Evolutionary conservation across 441 rosid species (phyloP).

Genomic region (Geranium incanum): DNA sequence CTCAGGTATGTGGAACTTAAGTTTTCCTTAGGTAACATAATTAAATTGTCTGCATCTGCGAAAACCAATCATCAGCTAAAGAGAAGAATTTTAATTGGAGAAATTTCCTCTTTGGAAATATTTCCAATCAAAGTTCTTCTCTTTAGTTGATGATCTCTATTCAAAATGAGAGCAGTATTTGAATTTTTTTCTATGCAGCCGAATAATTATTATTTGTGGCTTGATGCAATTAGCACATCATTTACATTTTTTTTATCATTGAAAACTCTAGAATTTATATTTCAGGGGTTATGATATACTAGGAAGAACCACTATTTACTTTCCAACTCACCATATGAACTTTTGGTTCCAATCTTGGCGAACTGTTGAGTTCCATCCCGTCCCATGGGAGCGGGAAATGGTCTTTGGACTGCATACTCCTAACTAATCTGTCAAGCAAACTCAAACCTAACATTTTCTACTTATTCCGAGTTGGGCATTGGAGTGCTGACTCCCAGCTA

Average conservation of each 20-base stretch:
- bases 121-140: neutral
- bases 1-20: conserved; percentile 56
- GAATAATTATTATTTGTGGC: neutral
- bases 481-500: conserved; percentile 1
- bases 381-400: neutral
- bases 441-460: neutral
- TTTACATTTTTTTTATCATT: neutral
- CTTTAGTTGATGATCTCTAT: neutral
- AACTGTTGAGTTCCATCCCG: neutral
- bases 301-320: neutral
- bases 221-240: neutral
- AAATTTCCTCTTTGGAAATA: neutral
- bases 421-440: neutral
- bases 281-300: neutral
- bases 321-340: neutral
- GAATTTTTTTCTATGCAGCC: neutral
- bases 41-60: neutral
- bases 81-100: too few relatives aligned
- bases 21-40: neutral
- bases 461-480: neutral
- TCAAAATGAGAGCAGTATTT: neutral
- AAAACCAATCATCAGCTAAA: conserved; percentile 3
- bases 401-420: neutral
- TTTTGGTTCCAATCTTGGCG: neutral
- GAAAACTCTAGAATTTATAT: neutral